These are phyloP conservation scores for Lithocarpus polystachyus DNA, from an alignment of 306 rosid species.

Conservation along the genomic window DNA sequence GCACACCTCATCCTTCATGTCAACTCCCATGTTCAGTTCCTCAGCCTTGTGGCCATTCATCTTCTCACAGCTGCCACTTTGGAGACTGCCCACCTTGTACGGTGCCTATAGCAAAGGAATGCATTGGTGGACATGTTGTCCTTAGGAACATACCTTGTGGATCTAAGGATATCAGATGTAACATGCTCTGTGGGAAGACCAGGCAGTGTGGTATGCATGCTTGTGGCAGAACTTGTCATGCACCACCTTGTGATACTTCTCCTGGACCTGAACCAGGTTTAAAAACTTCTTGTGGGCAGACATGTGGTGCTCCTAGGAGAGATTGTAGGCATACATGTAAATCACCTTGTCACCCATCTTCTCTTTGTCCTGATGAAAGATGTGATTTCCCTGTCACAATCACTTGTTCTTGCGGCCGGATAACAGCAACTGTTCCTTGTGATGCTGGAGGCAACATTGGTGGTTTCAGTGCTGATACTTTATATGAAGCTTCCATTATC, in stretches of 20 bases:
- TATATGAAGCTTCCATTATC: constrained; percentile 62
- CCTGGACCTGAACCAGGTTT: constrained; percentile 37
- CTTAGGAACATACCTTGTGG: constrained; percentile 95
- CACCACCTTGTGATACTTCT: constrained; percentile 61
- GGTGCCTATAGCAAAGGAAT: constrained; percentile 90
- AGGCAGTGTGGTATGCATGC: constrained; percentile 92
- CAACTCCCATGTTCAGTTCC: constrained; percentile 80
- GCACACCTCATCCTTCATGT: constrained; percentile 81
- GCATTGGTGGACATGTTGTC: constrained; percentile 89
- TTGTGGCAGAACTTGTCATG: constrained; percentile 81
- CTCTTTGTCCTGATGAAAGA: constrained; percentile 69
- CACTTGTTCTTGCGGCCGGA: constrained; percentile 77
- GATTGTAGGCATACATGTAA: constrained; percentile 82
- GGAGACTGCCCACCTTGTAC: constrained; percentile 96
- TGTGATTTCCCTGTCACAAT: constrained; percentile 68
- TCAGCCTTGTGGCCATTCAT: constrained; percentile 85
- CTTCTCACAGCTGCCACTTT: constrained; percentile 93
- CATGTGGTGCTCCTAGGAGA: constrained; percentile 89
- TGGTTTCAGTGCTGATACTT: constrained; percentile 55
- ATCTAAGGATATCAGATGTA: constrained; percentile 86
- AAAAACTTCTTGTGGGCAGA: constrained; percentile 80
- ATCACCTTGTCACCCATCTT: constrained; percentile 79
- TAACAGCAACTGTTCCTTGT: constrained; percentile 77
- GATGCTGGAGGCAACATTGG: constrained; percentile 63
- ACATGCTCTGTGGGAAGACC: constrained; percentile 87